A percentile compares a stretch with the other conserved stretches of the same genome.
Conservation (phyloP, 495 filamentous ascomycete genomes). For the Pyronema domesticum region DNA sequence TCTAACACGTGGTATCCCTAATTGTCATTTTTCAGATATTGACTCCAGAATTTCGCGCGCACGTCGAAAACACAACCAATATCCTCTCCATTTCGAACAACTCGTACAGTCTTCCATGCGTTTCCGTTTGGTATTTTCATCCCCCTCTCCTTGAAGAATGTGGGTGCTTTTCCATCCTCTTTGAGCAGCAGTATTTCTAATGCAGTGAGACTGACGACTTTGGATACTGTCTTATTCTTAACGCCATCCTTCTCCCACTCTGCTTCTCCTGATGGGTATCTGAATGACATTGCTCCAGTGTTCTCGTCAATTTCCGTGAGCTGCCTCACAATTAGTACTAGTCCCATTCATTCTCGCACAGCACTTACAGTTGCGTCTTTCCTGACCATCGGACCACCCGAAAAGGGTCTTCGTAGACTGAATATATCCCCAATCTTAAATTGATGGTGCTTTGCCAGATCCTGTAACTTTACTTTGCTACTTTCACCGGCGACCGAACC, state of each 20-base stretch:
- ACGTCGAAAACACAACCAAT: conserved; percentile 21
- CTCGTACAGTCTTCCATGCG: conserved; percentile 18
- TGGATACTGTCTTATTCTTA: conserved; percentile 11
- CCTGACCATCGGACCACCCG: background rate
- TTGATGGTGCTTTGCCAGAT: conserved; percentile 30
- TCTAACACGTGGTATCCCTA: too few relatives aligned
- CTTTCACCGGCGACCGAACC: conserved; percentile 28
- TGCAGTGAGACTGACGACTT: conserved; percentile 11
- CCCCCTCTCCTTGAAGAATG: background rate
- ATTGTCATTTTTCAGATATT: conserved; percentile 7
- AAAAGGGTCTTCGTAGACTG: conserved; percentile 11
- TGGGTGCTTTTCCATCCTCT: conserved; percentile 11
- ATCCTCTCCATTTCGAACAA: conserved; percentile 20
- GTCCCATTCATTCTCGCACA: background rate
- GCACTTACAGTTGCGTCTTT: conserved; percentile 4
- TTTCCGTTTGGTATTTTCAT: conserved; percentile 21
- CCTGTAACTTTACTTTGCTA: conserved; percentile 30
- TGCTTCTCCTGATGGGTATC: conserved; percentile 16
- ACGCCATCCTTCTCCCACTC: conserved; percentile 8
- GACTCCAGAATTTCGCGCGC: conserved; percentile 13
- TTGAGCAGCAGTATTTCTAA: conserved; percentile 15
- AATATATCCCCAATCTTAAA: conserved; percentile 37
- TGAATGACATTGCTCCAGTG: conserved; percentile 9
- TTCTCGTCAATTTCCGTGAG: conserved; percentile 14
- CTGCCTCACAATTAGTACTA: background rate